Evolutionary conservation across 1,284 basidiomycete genomes (phyloP).

Genomic region (Boletellus deceptivus): DNA sequence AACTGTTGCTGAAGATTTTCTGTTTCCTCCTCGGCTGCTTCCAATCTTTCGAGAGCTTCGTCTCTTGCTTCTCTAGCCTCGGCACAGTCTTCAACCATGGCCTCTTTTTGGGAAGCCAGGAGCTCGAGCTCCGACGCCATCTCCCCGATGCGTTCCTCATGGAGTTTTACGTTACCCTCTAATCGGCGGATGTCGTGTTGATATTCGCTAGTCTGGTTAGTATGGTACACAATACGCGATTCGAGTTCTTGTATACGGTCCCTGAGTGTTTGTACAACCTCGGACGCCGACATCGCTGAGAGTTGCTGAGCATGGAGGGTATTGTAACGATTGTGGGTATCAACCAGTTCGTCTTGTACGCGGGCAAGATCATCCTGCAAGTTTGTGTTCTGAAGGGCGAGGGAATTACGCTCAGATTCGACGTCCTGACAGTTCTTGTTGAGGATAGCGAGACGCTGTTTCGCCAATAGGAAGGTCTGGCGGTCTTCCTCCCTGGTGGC

Average conservation of each 20-base stretch:
- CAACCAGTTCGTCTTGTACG: conserved; percentile 51
- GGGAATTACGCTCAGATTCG: conserved; percentile 62
- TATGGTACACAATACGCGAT: conserved; percentile 54
- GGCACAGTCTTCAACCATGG: conserved; percentile 79
- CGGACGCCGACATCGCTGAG: conserved; percentile 53
- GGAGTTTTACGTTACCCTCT: conserved; percentile 66
- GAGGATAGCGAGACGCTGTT: conserved; percentile 39
- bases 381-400: conserved; percentile 59
- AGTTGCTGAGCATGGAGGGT: conserved; percentile 62
- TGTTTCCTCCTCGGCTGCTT: conserved; percentile 45
- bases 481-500: conserved; percentile 38
- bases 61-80: conserved; percentile 69
- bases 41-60: conserved; percentile 46
- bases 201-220: conserved; percentile 68
- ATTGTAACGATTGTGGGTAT: conserved; percentile 56
- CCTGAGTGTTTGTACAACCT: conserved; percentile 53
- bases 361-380: conserved; percentile 54
- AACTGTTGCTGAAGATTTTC: conserved; percentile 55
- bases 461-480: conserved; percentile 21
- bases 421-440: conserved; percentile 46
- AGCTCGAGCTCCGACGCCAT: conserved; percentile 66
- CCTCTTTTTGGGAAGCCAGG: conserved; percentile 60
- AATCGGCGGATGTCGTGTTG: conserved; percentile 72
- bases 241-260: conserved; percentile 66
- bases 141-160: conserved; percentile 69